Percentiles rank a stretch among this genome's conserved stretches.
Conservation (phyloP, 441 rosid genomes). For the Flueggea neowawraea region DNA sequence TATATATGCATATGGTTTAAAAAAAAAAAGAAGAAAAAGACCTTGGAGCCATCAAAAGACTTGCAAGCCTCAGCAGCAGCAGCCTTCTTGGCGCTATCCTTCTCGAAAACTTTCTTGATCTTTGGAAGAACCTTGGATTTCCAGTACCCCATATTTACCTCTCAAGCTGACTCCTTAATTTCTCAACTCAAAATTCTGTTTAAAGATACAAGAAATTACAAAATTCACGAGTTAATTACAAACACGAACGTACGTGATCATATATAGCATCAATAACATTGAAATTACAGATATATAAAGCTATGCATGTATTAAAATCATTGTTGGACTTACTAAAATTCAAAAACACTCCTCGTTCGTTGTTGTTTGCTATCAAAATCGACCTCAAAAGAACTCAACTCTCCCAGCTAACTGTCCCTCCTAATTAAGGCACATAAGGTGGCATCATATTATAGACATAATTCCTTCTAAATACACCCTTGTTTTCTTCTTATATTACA, state of each 20-base stretch:
- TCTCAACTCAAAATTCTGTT: not conserved
- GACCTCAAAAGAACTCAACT: slow-evolving; percentile 10
- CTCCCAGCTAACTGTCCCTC: slow-evolving; percentile 17
- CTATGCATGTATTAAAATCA: too few species aligned
- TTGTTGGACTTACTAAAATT: too few species aligned
- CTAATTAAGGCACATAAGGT: slow-evolving; percentile 19
- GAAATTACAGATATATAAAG: too few species aligned
- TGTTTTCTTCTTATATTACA: slow-evolving; percentile 19
- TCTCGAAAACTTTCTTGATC: slow-evolving; percentile 81
- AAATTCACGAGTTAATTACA: too few species aligned
- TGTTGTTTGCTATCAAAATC: slow-evolving; percentile 4
- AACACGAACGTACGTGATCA: too few species aligned
- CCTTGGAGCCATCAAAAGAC: slow-evolving; percentile 78
- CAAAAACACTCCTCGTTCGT: too few species aligned
- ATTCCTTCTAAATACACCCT: slow-evolving; percentile 9
- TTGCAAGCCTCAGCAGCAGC: slow-evolving; percentile 83
- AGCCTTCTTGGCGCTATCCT: slow-evolving; percentile 56
- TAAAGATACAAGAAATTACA: too few species aligned
- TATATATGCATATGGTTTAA: too few species aligned
- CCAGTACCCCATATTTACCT: slow-evolving; percentile 64
- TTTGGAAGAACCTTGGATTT: slow-evolving; percentile 73
- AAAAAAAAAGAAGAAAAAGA: too few species aligned
- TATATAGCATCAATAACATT: too few species aligned
- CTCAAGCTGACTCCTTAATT: too few species aligned
- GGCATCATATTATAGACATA: slow-evolving; percentile 23